phyloP scores from a whole-genome alignment of 1,284 basidiomycete species.

The Leccinum subspadiceum region DNA sequence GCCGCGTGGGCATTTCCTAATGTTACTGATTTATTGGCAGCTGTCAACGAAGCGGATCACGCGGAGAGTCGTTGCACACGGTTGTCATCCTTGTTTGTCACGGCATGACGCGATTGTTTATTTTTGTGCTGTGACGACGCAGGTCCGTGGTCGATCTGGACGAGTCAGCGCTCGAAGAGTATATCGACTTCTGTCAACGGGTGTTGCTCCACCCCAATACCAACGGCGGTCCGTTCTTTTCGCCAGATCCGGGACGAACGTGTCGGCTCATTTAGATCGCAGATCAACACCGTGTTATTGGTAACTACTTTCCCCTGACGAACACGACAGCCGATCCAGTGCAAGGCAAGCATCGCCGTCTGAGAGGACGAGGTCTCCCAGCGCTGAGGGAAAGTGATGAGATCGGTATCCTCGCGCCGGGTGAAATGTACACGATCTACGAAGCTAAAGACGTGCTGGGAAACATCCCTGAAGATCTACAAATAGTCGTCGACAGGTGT shows the following conservation, averaged over 20 bases:
- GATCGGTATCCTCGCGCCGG: conserved; percentile 41
- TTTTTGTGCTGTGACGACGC: conserved; percentile 9
- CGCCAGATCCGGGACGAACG: conserved; percentile 11
- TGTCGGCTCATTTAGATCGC: conserved; percentile 9
- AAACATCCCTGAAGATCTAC: conserved; percentile 48
- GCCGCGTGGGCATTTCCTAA: conserved; percentile 64
- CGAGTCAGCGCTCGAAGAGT: conserved; percentile 58
- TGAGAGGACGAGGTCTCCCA: conserved; percentile 27
- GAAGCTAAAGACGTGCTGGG: conserved; percentile 59
- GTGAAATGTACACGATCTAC: conserved; percentile 59
- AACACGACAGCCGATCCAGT: background rate
- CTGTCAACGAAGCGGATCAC: conserved; percentile 42
- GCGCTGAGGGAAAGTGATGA: conserved; percentile 19
- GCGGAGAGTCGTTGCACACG: conserved; percentile 35
- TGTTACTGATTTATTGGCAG: conserved; percentile 49
- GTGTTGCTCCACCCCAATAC: conserved; percentile 43
- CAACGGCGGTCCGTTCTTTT: conserved; percentile 21
- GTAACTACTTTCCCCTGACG: conserved; percentile 45
- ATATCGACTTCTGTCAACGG: conserved; percentile 63
- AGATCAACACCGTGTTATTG: conserved; percentile 30
- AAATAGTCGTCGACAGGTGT: conserved; percentile 46
- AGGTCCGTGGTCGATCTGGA: conserved; percentile 59
- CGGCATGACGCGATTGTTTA: conserved; percentile 3
- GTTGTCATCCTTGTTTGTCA: conserved; percentile 32
- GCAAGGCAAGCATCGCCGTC: background rate